These are phyloP conservation scores for Dichotomocladium elegans DNA, from an alignment of 371 early-diverging fungal genomes.

Conservation along the genomic window DNA sequence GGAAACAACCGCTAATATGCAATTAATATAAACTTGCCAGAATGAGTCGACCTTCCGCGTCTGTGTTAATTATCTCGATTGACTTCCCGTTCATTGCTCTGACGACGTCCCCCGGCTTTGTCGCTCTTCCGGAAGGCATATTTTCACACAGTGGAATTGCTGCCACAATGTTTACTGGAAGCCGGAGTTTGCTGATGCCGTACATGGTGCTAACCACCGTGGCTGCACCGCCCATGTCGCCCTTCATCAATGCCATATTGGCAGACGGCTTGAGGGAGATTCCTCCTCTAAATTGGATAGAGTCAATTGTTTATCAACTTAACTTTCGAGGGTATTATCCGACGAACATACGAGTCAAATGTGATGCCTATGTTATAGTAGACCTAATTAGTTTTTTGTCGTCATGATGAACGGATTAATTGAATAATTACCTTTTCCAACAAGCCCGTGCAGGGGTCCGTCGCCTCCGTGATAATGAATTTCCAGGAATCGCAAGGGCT, in stretches of 20 bases:
- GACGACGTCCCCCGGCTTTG: conserved; percentile 5
- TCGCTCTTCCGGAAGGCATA: conserved; percentile 61
- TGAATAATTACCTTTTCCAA: conserved; percentile 81
- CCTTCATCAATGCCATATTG: conserved; percentile 80
- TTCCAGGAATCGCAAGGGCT: conserved; percentile 87
- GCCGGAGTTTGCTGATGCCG: conserved; percentile 57
- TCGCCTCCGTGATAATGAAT: conserved; percentile 81
- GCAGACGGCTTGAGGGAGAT: conserved; percentile 79
- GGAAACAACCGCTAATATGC: too few relatives aligned
- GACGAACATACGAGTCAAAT: conserved; percentile 57
- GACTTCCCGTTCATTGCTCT: conserved; percentile 64
- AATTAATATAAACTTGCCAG: too few relatives aligned
- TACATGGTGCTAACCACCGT: conserved; percentile 66
- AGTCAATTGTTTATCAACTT: not conserved
- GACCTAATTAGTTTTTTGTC: not conserved
- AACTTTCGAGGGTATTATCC: not conserved
- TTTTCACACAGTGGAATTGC: conserved; percentile 76
- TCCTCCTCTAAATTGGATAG: conserved; percentile 59
- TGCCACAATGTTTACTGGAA: conserved; percentile 69
- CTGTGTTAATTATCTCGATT: conserved; percentile 81
- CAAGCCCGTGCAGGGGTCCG: conserved; percentile 61
- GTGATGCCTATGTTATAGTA: conserved; percentile 36
- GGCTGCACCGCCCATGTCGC: conserved; percentile 87
- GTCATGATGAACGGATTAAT: too few relatives aligned
- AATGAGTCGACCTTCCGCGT: conserved; percentile 72